These are phyloP conservation scores for Friedmanniomyces simplex DNA, from an alignment of 495 filamentous ascomycete species.

Conservation along the genomic window DNA sequence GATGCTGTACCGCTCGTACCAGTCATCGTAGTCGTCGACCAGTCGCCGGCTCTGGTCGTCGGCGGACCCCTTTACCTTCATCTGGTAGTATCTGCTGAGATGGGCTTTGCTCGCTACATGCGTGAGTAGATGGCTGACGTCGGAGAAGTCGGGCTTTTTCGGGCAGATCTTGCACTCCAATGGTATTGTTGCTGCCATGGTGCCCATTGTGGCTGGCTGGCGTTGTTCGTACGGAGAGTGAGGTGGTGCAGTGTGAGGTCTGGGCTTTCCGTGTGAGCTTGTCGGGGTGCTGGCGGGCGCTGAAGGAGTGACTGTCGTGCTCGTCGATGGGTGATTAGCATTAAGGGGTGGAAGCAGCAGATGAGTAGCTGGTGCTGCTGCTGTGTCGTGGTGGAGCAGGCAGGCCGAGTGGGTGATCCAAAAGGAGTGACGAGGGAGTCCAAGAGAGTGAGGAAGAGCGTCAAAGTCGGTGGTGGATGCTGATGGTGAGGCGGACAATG, in stretches of 20 bases:
- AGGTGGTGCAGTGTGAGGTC: not conserved
- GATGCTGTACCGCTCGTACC: conserved; percentile 58
- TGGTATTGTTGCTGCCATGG: conserved; percentile 34
- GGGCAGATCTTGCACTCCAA: conserved; percentile 73
- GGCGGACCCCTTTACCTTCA: conserved; percentile 51
- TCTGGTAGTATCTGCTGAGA: conserved; percentile 61
- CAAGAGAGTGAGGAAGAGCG: conserved; percentile 4
- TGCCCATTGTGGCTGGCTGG: not conserved
- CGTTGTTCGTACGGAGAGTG: not conserved
- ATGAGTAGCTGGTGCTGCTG: not conserved
- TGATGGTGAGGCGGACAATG: not conserved
- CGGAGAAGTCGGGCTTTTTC: conserved; percentile 67
- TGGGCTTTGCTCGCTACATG: conserved; percentile 81
- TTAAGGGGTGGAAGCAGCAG: conserved; percentile 15
- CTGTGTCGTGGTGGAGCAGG: not conserved
- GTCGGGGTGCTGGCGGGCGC: not conserved
- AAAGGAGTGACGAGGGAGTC: conserved; percentile 20
- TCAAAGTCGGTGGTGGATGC: not conserved
- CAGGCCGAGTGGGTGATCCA: conserved; percentile 10
- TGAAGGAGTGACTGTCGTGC: conserved; percentile 15
- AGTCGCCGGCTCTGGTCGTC: conserved; percentile 42
- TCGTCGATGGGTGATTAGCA: conserved; percentile 6
- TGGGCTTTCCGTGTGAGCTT: conserved; percentile 1
- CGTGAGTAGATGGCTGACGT: conserved; percentile 79
- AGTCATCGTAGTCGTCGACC: conserved; percentile 53